Conservation (phyloP, 108 stramenopile species). For the Nitzschia sp. region DNA sequence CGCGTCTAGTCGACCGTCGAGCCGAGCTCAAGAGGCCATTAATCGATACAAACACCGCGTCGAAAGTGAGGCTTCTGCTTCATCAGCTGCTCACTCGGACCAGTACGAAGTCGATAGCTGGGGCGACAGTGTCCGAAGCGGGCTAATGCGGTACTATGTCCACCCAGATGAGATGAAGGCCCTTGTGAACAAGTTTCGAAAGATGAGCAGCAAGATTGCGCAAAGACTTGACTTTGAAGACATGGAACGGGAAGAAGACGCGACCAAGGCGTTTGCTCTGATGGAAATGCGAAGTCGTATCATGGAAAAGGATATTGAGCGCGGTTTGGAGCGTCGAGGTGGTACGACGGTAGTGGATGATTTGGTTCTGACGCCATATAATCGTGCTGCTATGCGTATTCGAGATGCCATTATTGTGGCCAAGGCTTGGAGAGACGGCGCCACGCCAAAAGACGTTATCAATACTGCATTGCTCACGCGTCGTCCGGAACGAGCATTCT, state of each 20-base stretch:
- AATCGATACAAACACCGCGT: neutral
- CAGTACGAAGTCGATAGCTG: slow-evolving; percentile 10
- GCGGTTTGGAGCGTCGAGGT: slow-evolving; percentile 79
- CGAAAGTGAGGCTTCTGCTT: slow-evolving; percentile 15
- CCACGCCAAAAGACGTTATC: slow-evolving; percentile 76
- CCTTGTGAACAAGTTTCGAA: slow-evolving; percentile 73
- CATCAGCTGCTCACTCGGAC: slow-evolving; percentile 28
- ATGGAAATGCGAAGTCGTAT: slow-evolving; percentile 90
- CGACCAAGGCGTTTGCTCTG: slow-evolving; percentile 83
- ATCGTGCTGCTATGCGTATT: slow-evolving; percentile 69
- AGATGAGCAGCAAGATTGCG: slow-evolving; percentile 54
- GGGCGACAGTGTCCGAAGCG: slow-evolving; percentile 20
- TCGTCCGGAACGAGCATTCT: slow-evolving; percentile 56
- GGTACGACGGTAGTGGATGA: slow-evolving; percentile 83
- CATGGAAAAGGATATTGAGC: slow-evolving; percentile 90
- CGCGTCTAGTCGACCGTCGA: neutral
- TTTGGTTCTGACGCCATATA: slow-evolving; percentile 72
- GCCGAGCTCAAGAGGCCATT: slow-evolving; percentile 4
- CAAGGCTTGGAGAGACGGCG: slow-evolving; percentile 90
- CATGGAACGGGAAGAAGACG: slow-evolving; percentile 68
- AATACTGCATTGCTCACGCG: slow-evolving; percentile 72
- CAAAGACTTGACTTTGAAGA: slow-evolving; percentile 44
- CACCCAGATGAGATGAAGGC: slow-evolving; percentile 59
- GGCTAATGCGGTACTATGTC: slow-evolving; percentile 62
- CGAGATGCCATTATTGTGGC: slow-evolving; percentile 86